These are phyloP conservation scores for Pneumocystis sp. DNA, from an alignment of 1,139 yeast species.

Conservation along the genomic window DNA sequence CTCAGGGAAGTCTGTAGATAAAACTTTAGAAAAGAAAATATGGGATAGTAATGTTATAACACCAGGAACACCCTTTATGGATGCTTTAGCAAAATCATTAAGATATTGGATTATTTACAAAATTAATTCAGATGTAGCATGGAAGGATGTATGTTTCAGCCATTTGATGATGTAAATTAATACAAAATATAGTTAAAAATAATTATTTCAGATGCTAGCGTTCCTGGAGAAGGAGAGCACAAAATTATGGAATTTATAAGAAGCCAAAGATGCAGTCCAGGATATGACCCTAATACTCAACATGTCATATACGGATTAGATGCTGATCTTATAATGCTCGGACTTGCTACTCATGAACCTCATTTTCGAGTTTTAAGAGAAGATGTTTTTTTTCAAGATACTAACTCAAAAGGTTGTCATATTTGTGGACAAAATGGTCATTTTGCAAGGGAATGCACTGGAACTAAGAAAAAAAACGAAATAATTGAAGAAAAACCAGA, in stretches of 20 bases:
- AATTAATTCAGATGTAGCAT: conserved; percentile 74
- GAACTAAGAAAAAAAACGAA: conserved; percentile 21
- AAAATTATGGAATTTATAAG: conserved; percentile 92
- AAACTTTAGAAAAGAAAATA: conserved; percentile 31
- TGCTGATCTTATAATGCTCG: conserved; percentile 93
- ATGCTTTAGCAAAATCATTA: conserved; percentile 64
- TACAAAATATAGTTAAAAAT: conserved; percentile 36
- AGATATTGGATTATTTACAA: conserved; percentile 86
- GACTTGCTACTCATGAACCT: conserved; percentile 95
- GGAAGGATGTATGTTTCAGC: conserved; percentile 44
- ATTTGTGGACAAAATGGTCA: conserved; percentile 17
- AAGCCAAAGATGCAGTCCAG: conserved; percentile 56
- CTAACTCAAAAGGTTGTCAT: conserved; percentile 21
- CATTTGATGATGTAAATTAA: not conserved
- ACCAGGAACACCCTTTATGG: conserved; percentile 98
- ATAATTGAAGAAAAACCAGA: conserved; percentile 40
- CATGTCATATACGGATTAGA: conserved; percentile 97
- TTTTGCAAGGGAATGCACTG: conserved; percentile 16
- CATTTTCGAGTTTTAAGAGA: conserved; percentile 88
- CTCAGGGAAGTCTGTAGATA: conserved; percentile 27
- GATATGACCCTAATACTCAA: conserved; percentile 69
- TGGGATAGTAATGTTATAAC: conserved; percentile 93
- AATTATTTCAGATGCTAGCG: conserved; percentile 86
- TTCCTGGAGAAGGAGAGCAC: conserved; percentile 99
- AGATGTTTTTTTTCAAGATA: conserved; percentile 73